Evolutionary conservation across 192 early-diverging fungal species (phyloP).

Genomic region (Kappamyces sp.): DNA sequence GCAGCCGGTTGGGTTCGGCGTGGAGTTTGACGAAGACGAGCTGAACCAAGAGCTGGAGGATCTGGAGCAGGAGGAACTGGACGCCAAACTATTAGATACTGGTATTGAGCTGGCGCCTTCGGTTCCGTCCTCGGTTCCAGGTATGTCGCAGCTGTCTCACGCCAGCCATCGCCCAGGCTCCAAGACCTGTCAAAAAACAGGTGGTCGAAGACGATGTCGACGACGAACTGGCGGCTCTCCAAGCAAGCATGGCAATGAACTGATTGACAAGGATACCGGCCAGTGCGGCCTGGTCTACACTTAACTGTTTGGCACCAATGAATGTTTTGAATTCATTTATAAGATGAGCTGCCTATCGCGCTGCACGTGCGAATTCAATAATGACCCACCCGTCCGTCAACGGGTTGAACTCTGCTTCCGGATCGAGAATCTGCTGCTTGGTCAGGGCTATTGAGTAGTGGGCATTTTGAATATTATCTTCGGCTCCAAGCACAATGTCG

Average conservation of each 20-base stretch:
- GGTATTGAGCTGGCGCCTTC: constrained; percentile 42
- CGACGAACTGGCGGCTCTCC: constrained; percentile 69
- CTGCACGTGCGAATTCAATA: constrained; percentile 58
- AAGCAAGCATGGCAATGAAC: constrained; percentile 68
- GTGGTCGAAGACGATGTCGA: constrained; percentile 64
- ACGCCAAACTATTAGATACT: constrained; percentile 73
- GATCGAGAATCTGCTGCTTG: constrained; percentile 57
- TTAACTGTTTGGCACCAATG: too few species aligned
- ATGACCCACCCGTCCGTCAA: constrained; percentile 88
- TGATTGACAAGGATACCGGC: too few species aligned
- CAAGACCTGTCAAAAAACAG: constrained; percentile 26
- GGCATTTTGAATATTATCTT: constrained; percentile 75
- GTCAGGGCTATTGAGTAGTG: constrained; percentile 88
- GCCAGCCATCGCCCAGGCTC: constrained; percentile 46
- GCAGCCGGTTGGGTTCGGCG: constrained; percentile 76
- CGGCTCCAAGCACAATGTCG: constrained; percentile 81
- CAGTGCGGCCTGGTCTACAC: too few species aligned
- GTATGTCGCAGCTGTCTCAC: constrained; percentile 30
- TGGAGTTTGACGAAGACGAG: constrained; percentile 93
- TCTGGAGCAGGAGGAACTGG: constrained; percentile 89
- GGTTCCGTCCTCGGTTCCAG: constrained; percentile 61
- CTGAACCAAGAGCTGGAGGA: constrained; percentile 82
- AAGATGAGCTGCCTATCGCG: background rate
- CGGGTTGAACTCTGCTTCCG: constrained; percentile 70
- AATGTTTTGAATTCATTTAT: too few species aligned